Evolutionary conservation across 768 basidiomycete species (phyloP).

Genomic region (Strobilomyces dryophilus): DNA sequence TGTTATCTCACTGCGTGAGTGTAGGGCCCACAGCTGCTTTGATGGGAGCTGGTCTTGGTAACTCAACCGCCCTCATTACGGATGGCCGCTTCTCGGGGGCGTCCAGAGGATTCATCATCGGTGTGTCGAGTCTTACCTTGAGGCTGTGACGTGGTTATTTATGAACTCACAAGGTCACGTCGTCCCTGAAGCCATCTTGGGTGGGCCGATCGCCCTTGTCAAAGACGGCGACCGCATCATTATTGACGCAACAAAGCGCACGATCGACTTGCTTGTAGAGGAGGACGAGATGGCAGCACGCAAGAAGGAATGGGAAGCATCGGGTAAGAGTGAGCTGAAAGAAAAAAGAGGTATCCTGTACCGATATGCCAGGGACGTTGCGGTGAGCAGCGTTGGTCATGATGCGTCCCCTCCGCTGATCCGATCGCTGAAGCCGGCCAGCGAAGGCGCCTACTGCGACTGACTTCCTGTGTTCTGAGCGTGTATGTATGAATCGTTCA

Average conservation of each 20-base stretch:
- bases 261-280: constrained; percentile 70
- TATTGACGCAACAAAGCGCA: constrained; percentile 62
- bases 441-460: constrained; percentile 78
- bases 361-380: constrained; percentile 83
- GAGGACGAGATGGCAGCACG: constrained; percentile 62
- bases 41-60: constrained; percentile 78
- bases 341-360: constrained; percentile 72
- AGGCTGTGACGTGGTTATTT: constrained; percentile 34
- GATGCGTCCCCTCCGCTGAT: constrained; percentile 4
- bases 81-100: constrained; percentile 91
- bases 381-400: constrained; percentile 49
- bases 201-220: constrained; percentile 86
- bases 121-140: constrained; percentile 22
- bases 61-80: constrained; percentile 77
- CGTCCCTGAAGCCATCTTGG: constrained; percentile 64
- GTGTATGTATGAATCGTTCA: neutral
- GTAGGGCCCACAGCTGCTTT: constrained; percentile 76
- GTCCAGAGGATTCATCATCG: constrained; percentile 61
- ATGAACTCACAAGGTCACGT: constrained; percentile 47
- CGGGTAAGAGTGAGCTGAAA: constrained; percentile 58
- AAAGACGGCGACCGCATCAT: constrained; percentile 76
- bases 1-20: constrained; percentile 6
- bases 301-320: constrained; percentile 63
- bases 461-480: constrained; percentile 31
- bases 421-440: constrained; percentile 58